Evolutionary conservation across 2,329 filamentous ascomycete species (phyloP), one percentile per base, ranked within the genome.

Genomic region (Cercospora zeae-maydis): DNA sequence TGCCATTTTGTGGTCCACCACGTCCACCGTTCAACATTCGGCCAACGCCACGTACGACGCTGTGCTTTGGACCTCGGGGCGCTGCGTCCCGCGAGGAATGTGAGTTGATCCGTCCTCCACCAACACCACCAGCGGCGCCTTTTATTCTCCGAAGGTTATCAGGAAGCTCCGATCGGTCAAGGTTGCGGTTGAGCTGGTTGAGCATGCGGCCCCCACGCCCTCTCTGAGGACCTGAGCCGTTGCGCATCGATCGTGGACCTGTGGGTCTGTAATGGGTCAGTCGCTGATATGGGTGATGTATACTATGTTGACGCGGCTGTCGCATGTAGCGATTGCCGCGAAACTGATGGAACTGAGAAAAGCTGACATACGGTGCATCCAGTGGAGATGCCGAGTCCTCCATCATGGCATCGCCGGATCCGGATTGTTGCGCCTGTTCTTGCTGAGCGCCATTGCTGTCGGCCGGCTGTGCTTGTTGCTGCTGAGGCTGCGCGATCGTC

Each of bases 241-340:
- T 91, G 73, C 95, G 90, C 92, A 98, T 96, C 34, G 93, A 92
- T 76, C 93, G 95, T 16, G 95, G 95, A 61, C 93, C 95, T 57
- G 92, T 98, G 9, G 95, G 95, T 73, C 93, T 97, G 72, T 63
- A 36, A 45, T 30, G 45, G 30, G 60, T 66, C 52, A 67, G 66
- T 52, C 64, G 66, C 34, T 65, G 61, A 53, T 59, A 45, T 30
- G 14, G 10, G 14, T 57, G 24, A 42, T 19, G 19, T 16, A 42
- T n/a, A 24, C 13, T 7, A 13, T 34, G 31, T 11, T n/a, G 24
- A 11, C 36, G 27, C 54, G 33, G 37, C 24, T 30, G 27, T 42
- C 54, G 27, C 54, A 14, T 53, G 31, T 53, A 34, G 54, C 37
- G 21, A 30, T 19, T 30, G 54, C 49, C 42, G 53, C 31, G 8